These are phyloP conservation scores for Petunia hybrid DNA, from an alignment of 305 asterid genomes.

Conservation along the genomic window DNA sequence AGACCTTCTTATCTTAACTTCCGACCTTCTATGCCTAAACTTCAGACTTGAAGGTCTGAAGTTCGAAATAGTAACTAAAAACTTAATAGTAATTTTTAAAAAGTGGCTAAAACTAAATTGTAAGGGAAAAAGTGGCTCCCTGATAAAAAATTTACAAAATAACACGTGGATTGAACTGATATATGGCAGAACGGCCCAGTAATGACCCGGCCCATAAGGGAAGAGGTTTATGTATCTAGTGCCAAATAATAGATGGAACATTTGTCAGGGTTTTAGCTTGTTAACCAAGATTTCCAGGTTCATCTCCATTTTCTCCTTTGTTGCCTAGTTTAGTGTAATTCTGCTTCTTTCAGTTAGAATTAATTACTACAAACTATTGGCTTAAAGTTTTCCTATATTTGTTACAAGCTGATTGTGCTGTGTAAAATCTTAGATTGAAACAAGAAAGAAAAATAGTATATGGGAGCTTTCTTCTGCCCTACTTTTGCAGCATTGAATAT, in stretches of 20 bases:
- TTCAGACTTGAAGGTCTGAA: no score
- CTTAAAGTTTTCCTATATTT: neutral
- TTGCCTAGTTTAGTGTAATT: neutral
- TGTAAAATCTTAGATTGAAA: neutral
- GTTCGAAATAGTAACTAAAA: no score
- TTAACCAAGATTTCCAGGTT: constrained; percentile 30
- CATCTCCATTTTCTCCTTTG: neutral
- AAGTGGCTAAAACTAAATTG: no score
- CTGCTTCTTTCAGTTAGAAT: neutral
- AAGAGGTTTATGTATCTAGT: neutral
- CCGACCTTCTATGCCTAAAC: no score
- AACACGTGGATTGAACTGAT: constrained; percentile 8
- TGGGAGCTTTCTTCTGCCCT: neutral
- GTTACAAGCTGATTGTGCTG: constrained; percentile 10
- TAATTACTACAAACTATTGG: neutral
- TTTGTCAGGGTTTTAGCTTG: constrained; percentile 4
- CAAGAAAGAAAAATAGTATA: neutral
- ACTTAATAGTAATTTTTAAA: no score
- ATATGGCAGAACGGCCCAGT: neutral
- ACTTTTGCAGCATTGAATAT: no score
- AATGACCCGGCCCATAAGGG: constrained; percentile 20
- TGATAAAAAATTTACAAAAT: neutral
- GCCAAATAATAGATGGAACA: neutral
- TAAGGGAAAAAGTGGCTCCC: neutral
- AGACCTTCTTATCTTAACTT: no score